phyloP scores from a whole-genome alignment of 169 alveolate genomes.

The Plasmodium chabaudi region DNA sequence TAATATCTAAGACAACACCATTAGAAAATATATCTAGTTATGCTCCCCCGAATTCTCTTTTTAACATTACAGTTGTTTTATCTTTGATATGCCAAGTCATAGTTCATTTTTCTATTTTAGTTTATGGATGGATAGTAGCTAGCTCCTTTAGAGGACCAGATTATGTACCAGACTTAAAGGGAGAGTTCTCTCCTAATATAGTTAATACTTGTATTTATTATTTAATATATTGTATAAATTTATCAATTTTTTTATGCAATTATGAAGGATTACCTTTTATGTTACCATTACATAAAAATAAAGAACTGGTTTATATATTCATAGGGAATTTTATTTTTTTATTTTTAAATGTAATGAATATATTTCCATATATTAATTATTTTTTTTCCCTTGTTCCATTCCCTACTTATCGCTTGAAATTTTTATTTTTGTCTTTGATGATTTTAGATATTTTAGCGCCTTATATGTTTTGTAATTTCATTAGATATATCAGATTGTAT shows the following conservation, averaged over 20 bases:
- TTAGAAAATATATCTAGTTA: constrained; percentile 74
- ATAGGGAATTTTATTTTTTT: constrained; percentile 35
- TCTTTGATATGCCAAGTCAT: constrained; percentile 84
- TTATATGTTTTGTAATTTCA: constrained; percentile 28
- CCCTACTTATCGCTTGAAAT: constrained; percentile 27
- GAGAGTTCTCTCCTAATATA: constrained; percentile 89
- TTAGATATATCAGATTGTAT: constrained; percentile 19
- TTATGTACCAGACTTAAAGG: constrained; percentile 86
- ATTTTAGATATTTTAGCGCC: constrained; percentile 42
- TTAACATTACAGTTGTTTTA: constrained; percentile 77
- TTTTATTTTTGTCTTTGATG: constrained; percentile 45
- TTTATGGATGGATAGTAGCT: constrained; percentile 88
- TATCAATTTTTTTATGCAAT: constrained; percentile 89
- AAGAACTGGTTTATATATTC: constrained; percentile 69
- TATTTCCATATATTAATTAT: constrained; percentile 45
- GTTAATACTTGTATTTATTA: constrained; percentile 91
- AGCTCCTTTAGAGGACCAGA: constrained; percentile 60
- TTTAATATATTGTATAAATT: constrained; percentile 85
- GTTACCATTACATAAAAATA: constrained; percentile 85
- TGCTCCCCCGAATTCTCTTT: constrained; percentile 80
- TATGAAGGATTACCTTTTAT: constrained; percentile 92
- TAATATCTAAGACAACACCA: constrained; percentile 83
- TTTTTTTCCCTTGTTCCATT: constrained; percentile 72
- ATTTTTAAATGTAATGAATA: constrained; percentile 35
- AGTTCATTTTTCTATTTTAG: constrained; percentile 83